Percentiles rank a stretch among this genome's conserved stretches.
phyloP scores from a whole-genome alignment of 2,329 filamentous ascomycete species.

The Grosmannia clavigera region DNA sequence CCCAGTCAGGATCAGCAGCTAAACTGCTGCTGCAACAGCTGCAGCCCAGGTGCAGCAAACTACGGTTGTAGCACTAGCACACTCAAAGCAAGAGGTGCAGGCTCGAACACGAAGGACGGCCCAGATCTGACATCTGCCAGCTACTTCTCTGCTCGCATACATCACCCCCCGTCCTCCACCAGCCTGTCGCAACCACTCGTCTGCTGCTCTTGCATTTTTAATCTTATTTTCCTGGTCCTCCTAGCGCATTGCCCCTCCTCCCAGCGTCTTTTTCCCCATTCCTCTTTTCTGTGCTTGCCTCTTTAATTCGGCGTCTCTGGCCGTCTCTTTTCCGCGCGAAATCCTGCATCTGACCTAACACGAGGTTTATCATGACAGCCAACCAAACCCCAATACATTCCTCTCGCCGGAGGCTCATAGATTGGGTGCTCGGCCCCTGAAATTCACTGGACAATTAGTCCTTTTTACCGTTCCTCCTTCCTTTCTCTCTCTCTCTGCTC shows the following conservation, averaged over 20 bases:
- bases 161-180: conserved; percentile 4
- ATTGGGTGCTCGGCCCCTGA: conserved; percentile 31
- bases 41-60: not conserved
- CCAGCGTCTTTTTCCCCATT: not conserved
- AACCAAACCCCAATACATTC: conserved; percentile 27
- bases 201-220: not conserved
- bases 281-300: not conserved
- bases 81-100: not conserved
- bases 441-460: conserved; percentile 9
- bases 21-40: conserved; percentile 1
- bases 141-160: not conserved
- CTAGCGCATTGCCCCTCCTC: conserved; percentile 2
- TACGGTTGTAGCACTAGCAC: conserved; percentile 3
- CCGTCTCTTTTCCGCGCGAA: conserved; percentile 10
- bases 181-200: not conserved
- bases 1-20: conserved; percentile 4
- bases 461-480: not conserved
- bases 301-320: not conserved
- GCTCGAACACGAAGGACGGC: not conserved
- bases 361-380: conserved; percentile 33
- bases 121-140: conserved; percentile 9
- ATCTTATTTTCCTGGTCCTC: not conserved
- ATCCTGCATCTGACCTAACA: conserved; percentile 16
- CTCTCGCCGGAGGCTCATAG: conserved; percentile 32
- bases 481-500: not conserved